Base-by-base conservation (phyloP, 805 yeast genomes). In the Scheffersomyces amazonensis region DNA sequence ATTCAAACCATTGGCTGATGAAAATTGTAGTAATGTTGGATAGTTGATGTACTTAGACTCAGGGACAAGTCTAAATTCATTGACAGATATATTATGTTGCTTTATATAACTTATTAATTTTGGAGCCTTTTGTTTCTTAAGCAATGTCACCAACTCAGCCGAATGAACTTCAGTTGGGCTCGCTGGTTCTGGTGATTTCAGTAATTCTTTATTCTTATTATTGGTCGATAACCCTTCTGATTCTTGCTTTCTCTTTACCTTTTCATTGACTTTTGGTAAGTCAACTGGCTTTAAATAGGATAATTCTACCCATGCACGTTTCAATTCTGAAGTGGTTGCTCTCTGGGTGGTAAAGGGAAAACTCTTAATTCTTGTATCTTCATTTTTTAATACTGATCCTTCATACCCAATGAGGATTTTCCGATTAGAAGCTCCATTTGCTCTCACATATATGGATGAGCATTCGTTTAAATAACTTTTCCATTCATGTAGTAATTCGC, bases 261-360 rank as follows among this genome's bases (percentile, higher is more conserved):
- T 41, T 53, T 47, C 61, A 42, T 71, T 64, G 3, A 69, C 60
- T 46, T 71, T 64, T 1, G 95, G 91, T n/a, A 71, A 60, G 8
- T 76, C 75, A 5, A 75, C 59, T 1, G 78, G 55, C 28, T 69
- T 64, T 47, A 87, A 61, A 47, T 82, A 79, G 0, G 89, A 69
- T 40, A 93, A 66, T 47, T 83, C 82, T 19, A 76, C 70, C 98
- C 98, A 93, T 0, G 95, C 88, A 34, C 80, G 75, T 52, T 81
- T 86, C 48, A 93, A 64, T 56, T 90, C 98, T 2, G 77, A 64
- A 0, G 83, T 71, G 0, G 96, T 90, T 1, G 98, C 95, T 47
- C 96, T 73, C 39, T 78, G 78, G 0, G 99, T 91, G 0, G 96
- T 83, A 63, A 93, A 89, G 1, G 99, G 99, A 54, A 91, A 79